Evolutionary conservation across 1,284 basidiomycete species (phyloP).

Genomic region (Trichosporon coremiiforme): DNA sequence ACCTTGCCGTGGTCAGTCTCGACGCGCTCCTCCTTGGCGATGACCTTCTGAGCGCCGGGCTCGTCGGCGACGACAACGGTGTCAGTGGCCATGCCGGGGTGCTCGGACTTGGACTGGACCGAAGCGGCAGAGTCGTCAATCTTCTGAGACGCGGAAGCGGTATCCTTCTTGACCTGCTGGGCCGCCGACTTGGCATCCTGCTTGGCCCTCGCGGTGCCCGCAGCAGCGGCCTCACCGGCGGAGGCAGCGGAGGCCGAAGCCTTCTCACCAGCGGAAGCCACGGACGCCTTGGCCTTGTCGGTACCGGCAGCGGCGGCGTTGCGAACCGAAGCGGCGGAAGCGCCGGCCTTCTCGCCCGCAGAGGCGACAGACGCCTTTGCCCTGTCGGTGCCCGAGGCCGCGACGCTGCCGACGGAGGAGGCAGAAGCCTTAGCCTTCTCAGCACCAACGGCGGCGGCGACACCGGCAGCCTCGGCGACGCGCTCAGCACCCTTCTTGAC

Average conservation of each 20-base stretch:
- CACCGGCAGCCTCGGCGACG: slow-evolving; percentile 1
- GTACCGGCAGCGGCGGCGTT: too few relatives aligned
- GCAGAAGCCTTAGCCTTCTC: neutral
- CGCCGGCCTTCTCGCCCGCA: too few relatives aligned
- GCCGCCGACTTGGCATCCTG: slow-evolving; percentile 17
- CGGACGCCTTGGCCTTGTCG: too few relatives aligned
- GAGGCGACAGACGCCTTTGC: too few relatives aligned
- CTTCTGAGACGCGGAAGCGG: neutral
- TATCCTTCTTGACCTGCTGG: slow-evolving; percentile 11
- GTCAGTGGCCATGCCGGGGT: slow-evolving; percentile 7
- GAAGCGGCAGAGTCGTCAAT: neutral
- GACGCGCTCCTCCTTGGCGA: slow-evolving; percentile 14
- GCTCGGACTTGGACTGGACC: neutral
- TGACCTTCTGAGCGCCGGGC: slow-evolving; percentile 10
- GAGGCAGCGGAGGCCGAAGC: too few relatives aligned
- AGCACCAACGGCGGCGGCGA: slow-evolving; percentile 7
- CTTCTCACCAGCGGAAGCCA: too few relatives aligned
- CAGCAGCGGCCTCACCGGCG: neutral
- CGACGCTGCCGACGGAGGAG: too few relatives aligned
- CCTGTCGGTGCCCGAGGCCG: too few relatives aligned
- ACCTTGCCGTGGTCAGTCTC: slow-evolving; percentile 2
- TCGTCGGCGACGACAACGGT: slow-evolving; percentile 20
- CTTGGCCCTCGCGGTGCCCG: neutral
- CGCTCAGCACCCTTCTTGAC: neutral
- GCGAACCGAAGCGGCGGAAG: too few relatives aligned